Base-by-base conservation (phyloP, 768 basidiomycete genomes). In the Mycena galericulata region DNA sequence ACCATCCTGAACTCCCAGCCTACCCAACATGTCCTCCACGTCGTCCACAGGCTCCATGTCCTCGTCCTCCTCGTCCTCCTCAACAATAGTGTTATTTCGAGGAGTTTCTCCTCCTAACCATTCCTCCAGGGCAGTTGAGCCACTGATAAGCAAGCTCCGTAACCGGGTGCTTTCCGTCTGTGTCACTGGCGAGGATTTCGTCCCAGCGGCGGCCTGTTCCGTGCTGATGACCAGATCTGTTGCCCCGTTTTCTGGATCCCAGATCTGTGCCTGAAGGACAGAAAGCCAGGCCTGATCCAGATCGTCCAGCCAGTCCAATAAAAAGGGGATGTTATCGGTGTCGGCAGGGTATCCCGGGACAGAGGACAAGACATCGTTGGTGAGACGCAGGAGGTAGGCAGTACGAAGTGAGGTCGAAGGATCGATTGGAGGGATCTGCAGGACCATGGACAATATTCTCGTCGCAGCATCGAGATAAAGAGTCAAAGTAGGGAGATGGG, bases 151-250 rank as follows among this genome's bases (percentile, higher is more conserved):
- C 53, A 94, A 73, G 71, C 92, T 93, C 43, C 87, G 81, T 27
- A 94, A 76, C n/a, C 93, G 83, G 15, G 91, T 90, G 34, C 88
- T 79, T 69, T 94, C 93, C 6, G 93, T 95, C 72, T 91, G 90
- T 63, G 81, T 92, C 50, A 89, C 76, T 3, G 87, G 85, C 5
- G 87, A 79, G 26, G 86, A 82, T 62, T 78, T 82, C 20, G 81
- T 72, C 49, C 75, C 76, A 1, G 68, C 67, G 7, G 78, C 69
- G 30, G 77, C 78, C 47, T 76, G 78, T 29, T 77, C 80, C 18
- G 79, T 78, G n/a, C 85, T 82, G 4, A 87, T 59, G 6, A 80
- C 69, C 34, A 86, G 75, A 61, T 87, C 87, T 6, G 75, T 81
- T 7, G 75, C 71, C 7, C 78, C 73, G n/a, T 76, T 51, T 4